Conservation (phyloP, 2,329 filamentous ascomycete genomes). For the Clonostachys solani region DNA sequence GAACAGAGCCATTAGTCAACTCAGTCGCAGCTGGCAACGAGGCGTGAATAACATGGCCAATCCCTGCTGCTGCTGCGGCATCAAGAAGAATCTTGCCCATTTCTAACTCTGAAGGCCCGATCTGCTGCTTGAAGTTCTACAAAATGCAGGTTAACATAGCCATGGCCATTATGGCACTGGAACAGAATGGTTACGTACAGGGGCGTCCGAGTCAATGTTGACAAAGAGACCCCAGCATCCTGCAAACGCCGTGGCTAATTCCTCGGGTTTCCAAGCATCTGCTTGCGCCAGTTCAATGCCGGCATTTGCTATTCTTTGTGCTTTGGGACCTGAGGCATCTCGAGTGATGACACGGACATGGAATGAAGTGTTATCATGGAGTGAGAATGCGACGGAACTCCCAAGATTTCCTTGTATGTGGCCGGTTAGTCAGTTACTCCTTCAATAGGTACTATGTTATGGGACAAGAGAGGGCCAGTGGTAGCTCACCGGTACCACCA, state of each 20-base stretch:
- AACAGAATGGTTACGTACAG: too few relatives aligned
- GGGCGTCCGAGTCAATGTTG: slow-evolving; percentile 23
- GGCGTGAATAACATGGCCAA: background rate
- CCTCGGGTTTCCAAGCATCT: slow-evolving; percentile 15
- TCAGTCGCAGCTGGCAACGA: background rate
- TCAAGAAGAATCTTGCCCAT: slow-evolving; percentile 1
- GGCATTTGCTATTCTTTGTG: slow-evolving; percentile 13
- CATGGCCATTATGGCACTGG: too few relatives aligned
- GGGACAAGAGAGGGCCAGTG: too few relatives aligned
- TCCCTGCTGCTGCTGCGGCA: background rate
- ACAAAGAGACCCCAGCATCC: slow-evolving; percentile 24
- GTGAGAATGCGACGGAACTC: background rate
- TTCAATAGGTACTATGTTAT: too few relatives aligned
- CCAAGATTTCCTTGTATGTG: background rate
- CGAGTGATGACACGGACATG: slow-evolving; percentile 20
- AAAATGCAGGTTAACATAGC: too few relatives aligned
- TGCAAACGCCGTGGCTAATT: slow-evolving; percentile 17
- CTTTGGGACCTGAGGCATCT: slow-evolving; percentile 16
- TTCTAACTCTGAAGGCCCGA: background rate
- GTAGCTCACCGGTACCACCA: background rate
- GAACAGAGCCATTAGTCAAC: background rate
- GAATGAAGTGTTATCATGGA: slow-evolving; percentile 6
- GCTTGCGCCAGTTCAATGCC: slow-evolving; percentile 22
- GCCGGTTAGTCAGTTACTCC: too few relatives aligned
- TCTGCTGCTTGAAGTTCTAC: background rate